phyloP scores from a whole-genome alignment of 2,329 filamentous ascomycete genomes.

The Talaromyces sp. region DNA sequence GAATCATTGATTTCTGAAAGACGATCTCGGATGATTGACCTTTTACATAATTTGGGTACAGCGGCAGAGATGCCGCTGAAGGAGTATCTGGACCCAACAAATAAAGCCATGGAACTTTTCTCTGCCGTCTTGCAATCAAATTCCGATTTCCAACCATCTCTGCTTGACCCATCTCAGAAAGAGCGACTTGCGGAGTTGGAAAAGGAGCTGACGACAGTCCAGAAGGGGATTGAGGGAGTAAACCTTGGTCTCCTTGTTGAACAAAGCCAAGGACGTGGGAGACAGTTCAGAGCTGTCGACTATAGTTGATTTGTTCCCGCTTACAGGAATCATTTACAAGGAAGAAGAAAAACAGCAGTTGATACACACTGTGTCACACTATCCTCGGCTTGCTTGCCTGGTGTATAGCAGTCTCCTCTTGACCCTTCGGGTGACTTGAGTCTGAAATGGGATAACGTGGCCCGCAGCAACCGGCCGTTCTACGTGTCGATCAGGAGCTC shows the following conservation, averaged over 20 bases:
- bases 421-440: background rate
- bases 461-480: background rate
- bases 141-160: conserved; percentile 20
- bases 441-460: background rate
- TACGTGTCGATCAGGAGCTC: background rate
- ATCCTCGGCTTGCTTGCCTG: background rate
- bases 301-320: background rate
- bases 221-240: conserved; percentile 30
- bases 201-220: conserved; percentile 24
- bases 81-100: conserved; percentile 24
- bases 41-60: conserved; percentile 21
- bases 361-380: background rate
- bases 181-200: conserved; percentile 26
- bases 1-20: conserved; percentile 26
- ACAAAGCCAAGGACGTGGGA: conserved; percentile 2
- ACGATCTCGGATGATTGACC: conserved; percentile 24
- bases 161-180: conserved; percentile 25
- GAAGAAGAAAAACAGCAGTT: background rate
- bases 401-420: background rate
- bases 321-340: background rate
- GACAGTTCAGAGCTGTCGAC: background rate
- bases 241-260: conserved; percentile 28
- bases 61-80: conserved; percentile 27
- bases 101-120: conserved; percentile 30
- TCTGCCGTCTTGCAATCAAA: conserved; percentile 25